phyloP scores from a whole-genome alignment of 192 early-diverging fungal species.

The Glomus cerebriforme region DNA sequence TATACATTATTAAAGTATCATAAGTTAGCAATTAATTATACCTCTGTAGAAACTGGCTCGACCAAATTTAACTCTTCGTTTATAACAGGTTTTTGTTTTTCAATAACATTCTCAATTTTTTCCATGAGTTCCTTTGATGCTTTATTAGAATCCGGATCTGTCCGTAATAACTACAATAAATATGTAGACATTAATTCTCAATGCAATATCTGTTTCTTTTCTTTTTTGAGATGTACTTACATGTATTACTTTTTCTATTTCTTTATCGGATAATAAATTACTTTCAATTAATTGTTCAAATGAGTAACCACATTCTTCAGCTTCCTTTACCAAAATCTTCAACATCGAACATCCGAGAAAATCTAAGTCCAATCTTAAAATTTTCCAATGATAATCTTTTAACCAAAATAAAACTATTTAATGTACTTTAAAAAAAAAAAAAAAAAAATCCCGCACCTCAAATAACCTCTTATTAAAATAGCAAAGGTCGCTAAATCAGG shows the following conservation, averaged over 20 bases:
- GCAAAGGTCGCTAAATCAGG: constrained; percentile 77
- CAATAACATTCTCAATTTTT: not conserved
- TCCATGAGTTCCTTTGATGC: not conserved
- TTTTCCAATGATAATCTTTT: not conserved
- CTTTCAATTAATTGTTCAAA: constrained; percentile 18
- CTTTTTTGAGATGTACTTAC: not conserved
- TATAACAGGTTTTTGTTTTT: not conserved
- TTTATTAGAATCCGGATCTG: not conserved
- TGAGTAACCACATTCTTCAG: not conserved
- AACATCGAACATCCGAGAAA: not conserved
- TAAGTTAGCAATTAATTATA: not conserved
- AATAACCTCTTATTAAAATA: constrained; percentile 70
- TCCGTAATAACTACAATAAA: not conserved
- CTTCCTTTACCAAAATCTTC: not conserved
- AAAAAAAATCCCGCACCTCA: constrained; percentile 46
- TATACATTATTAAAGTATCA: not conserved
- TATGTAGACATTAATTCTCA: not conserved
- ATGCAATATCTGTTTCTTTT: no score
- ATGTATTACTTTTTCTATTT: not conserved
- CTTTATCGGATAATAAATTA: constrained; percentile 14
- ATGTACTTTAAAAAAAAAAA: no score
- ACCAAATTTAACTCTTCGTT: not conserved
- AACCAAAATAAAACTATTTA: not conserved
- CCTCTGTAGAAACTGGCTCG: not conserved
- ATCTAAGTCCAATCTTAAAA: not conserved